Evolutionary conservation across 2,329 filamentous ascomycete species (phyloP).

Genomic region (Hypoxylon sp.): DNA sequence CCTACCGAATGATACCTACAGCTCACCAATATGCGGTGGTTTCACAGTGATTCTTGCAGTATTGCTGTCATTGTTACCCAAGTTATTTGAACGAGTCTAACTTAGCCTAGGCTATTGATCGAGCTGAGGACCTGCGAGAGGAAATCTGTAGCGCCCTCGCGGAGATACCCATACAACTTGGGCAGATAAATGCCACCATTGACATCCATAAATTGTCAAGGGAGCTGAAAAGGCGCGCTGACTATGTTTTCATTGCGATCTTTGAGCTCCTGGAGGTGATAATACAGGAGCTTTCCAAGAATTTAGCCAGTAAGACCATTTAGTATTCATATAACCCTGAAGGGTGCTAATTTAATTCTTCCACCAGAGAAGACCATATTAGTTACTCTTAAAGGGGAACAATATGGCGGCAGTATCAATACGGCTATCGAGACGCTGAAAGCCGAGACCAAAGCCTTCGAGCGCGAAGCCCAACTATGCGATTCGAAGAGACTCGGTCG

Average conservation of each 20-base stretch:
- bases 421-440: conserved; percentile 24
- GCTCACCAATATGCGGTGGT: conserved; percentile 40
- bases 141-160: conserved; percentile 35
- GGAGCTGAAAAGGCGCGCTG: conserved; percentile 26
- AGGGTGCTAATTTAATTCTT: not conserved
- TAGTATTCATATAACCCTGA: not conserved
- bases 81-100: not conserved
- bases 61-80: conserved; percentile 1
- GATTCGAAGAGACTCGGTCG: conserved; percentile 33
- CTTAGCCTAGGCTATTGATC: conserved; percentile 21
- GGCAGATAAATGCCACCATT: conserved; percentile 25
- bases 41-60: conserved; percentile 41
- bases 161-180: conserved; percentile 32
- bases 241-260: conserved; percentile 35
- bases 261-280: conserved; percentile 39
- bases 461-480: conserved; percentile 32
- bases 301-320: conserved; percentile 26
- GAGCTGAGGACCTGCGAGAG: conserved; percentile 31
- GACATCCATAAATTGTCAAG: conserved; percentile 34
- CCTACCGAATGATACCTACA: conserved; percentile 37
- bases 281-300: conserved; percentile 33
- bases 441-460: conserved; percentile 25
- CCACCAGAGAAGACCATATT: conserved; percentile 29
- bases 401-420: conserved; percentile 32
- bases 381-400: conserved; percentile 32